Base-by-base conservation (phyloP, 306 rosid genomes). In the Fagus sylvatica region DNA sequence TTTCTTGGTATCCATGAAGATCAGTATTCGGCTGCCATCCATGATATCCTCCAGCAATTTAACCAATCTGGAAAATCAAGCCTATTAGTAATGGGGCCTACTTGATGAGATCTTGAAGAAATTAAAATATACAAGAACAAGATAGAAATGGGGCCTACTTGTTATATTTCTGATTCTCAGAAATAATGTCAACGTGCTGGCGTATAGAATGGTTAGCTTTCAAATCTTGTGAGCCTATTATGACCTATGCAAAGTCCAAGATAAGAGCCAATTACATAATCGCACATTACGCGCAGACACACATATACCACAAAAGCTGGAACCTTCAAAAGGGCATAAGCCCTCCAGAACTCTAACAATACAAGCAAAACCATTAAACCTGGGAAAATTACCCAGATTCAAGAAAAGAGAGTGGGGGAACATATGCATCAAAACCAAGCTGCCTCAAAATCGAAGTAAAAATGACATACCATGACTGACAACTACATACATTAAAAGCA, bases 1-100 rank as follows among this genome's bases (percentile, higher is more conserved):
- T 85, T 95, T 95, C 82, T 95, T 95, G 49, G 98, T 95, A 85
- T 95, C 98, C 99, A 95, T 92, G 85, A 95, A 95, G 76, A 95
- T 88, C 76, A 95, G 82, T 86, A 95, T 95, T 78, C 99, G 88
- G 82, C 99, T 95, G 64, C 98, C 98, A 86, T 95, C 98, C 98
- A 95, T 95, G 78, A 93, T 93, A 78, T 93, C 99, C 83, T 95
- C 98, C 40, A 95, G 91, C 85, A 95, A 91, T 72, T 91, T 95
- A 75, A 95, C 98, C 87, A 95, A 83, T 88, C 99, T 95, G 83
- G 57, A 75, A 70, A 82, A 84, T 53, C 17, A 61, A 42, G 48
- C 76, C 41, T 74, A 85, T 83, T 74, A 74, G 69, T 70, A 73
- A 78, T 57, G 64, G 30, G 49, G 62, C 69, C 66, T 49, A 41